Evolutionary conservation across 2,329 filamentous ascomycete species (phyloP).

Genomic region (Pyrenophora teres): DNA sequence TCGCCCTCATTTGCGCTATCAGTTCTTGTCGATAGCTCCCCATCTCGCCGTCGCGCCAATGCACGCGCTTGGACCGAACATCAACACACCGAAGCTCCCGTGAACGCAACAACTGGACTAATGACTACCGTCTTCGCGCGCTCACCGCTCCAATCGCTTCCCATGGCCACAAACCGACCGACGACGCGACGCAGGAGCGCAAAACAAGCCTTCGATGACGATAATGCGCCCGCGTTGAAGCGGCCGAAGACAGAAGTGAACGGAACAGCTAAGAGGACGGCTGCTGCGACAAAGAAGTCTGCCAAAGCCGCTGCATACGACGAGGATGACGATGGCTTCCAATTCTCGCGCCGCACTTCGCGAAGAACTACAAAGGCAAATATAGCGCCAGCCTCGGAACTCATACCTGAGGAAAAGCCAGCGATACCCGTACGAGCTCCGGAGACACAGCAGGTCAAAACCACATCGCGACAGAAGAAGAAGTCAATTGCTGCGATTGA

Average conservation of each 20-base stretch:
- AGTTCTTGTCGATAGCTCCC: constrained; percentile 10
- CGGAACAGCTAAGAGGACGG: constrained; percentile 44
- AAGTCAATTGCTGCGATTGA: constrained; percentile 28
- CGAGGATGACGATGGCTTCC: constrained; percentile 55
- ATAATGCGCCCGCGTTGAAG: constrained; percentile 52
- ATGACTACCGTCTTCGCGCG: constrained; percentile 45
- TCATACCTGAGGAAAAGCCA: constrained; percentile 36
- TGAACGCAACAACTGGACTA: constrained; percentile 36
- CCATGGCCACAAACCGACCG: constrained; percentile 53
- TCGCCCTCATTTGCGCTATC: constrained; percentile 7
- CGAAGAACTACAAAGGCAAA: constrained; percentile 45
- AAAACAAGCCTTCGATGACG: constrained; percentile 51
- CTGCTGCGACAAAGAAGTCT: constrained; percentile 43
- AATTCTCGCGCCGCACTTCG: constrained; percentile 51
- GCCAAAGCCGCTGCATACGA: constrained; percentile 51
- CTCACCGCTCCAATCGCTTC: constrained; percentile 52
- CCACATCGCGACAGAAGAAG: constrained; percentile 38
- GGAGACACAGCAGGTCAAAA: constrained; percentile 16
- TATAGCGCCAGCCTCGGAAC: constrained; percentile 30
- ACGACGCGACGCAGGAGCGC: constrained; percentile 54
- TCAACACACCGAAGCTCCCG: constrained; percentile 24
- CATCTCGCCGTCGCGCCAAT: constrained; percentile 36
- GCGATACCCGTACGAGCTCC: constrained; percentile 27
- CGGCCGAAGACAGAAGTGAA: constrained; percentile 48
- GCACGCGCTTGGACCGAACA: constrained; percentile 43